Conservation (phyloP, 768 basidiomycete species). For the Lentinula raphanica region DNA sequence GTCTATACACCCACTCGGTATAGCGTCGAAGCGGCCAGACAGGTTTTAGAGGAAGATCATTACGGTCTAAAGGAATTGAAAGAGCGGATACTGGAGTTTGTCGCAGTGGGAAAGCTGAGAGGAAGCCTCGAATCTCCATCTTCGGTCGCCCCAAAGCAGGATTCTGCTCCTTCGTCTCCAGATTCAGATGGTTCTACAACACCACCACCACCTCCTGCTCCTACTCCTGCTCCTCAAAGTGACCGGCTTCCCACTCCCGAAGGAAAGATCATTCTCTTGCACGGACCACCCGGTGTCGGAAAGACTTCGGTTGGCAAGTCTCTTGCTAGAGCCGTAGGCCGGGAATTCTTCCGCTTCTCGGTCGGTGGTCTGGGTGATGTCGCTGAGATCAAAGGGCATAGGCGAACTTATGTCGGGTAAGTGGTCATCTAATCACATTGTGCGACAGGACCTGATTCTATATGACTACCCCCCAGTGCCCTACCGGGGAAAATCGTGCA, state of each 20-base stretch:
- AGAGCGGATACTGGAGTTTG: constrained; percentile 90
- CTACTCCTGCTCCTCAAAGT: constrained; percentile 10
- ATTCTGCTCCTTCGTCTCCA: not conserved
- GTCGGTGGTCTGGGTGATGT: constrained; percentile 97
- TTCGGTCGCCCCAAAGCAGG: not conserved
- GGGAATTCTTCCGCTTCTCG: constrained; percentile 95
- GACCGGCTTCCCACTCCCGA: constrained; percentile 24
- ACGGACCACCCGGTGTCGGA: constrained; percentile 95
- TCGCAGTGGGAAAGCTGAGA: constrained; percentile 90
- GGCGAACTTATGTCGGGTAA: constrained; percentile 93
- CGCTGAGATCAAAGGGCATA: constrained; percentile 97
- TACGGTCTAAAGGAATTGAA: constrained; percentile 92
- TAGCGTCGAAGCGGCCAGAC: constrained; percentile 74
- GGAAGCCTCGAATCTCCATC: constrained; percentile 62
- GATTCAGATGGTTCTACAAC: no score
- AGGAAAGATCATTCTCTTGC: constrained; percentile 96
- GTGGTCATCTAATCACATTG: constrained; percentile 21
- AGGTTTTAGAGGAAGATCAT: constrained; percentile 90
- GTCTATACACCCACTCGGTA: constrained; percentile 92
- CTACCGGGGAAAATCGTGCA: constrained; percentile 94
- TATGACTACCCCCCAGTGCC: constrained; percentile 43
- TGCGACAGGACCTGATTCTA: not conserved
- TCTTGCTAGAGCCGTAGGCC: constrained; percentile 83
- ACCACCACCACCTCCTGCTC: no score
- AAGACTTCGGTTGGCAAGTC: constrained; percentile 96